These are phyloP conservation scores for Colletotrichum sp. DNA, from an alignment of 2,329 filamentous ascomycete species.

Conservation along the genomic window DNA sequence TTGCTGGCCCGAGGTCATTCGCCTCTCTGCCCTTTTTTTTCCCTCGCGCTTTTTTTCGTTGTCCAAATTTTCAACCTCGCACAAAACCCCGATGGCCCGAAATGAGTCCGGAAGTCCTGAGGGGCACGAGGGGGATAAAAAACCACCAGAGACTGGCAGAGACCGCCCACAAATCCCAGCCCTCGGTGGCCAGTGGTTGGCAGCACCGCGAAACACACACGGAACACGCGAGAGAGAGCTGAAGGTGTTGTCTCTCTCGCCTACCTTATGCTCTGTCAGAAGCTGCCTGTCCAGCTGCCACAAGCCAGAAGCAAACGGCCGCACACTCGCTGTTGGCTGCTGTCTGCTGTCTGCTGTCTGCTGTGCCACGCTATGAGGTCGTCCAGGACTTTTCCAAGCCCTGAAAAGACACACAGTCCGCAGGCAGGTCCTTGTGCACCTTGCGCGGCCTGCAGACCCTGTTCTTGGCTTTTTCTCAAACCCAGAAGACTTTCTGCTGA, in stretches of 20 bases:
- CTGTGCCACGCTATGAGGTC: slow-evolving; percentile 13
- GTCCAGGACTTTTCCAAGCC: slow-evolving; percentile 17
- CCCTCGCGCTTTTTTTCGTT: background rate
- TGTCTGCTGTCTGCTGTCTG: background rate
- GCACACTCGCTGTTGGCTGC: background rate
- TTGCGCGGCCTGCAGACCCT: slow-evolving; percentile 13
- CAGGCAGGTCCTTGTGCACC: slow-evolving; percentile 13
- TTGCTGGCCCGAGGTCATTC: background rate
- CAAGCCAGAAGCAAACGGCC: background rate
- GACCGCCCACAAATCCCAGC: background rate
- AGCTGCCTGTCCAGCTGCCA: background rate
- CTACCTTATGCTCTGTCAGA: background rate
- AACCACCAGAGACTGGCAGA: background rate
- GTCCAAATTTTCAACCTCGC: background rate
- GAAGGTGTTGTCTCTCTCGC: background rate
- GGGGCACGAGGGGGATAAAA: background rate
- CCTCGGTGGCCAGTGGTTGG: background rate
- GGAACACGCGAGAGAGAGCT: background rate
- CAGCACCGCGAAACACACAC: background rate
- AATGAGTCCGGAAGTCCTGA: background rate
- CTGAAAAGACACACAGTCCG: slow-evolving; percentile 7
- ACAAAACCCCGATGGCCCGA: background rate
- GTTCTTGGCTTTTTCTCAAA: slow-evolving; percentile 15
- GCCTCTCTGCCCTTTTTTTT: background rate
- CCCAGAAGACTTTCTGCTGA: background rate